Base-by-base conservation (phyloP, 179 eudicot species). In the Patellifolia procumbens region DNA sequence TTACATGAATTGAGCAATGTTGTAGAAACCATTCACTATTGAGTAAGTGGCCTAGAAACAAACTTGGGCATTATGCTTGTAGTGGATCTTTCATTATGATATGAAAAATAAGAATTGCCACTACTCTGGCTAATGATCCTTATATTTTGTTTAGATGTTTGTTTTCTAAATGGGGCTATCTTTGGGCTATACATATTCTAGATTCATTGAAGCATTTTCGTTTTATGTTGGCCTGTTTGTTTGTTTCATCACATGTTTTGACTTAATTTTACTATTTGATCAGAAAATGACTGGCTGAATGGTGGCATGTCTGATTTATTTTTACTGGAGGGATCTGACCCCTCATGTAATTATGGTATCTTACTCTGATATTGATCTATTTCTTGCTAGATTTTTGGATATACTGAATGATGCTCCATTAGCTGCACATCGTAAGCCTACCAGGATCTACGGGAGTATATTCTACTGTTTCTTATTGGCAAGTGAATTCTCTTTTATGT, bases 351-450 rank as follows among this genome's bases (percentile, higher is more conserved):
- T n/a, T 24, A 22, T 53, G 51, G 4, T 43, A 5, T 35, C 16
- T 17, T 26, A 24, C 66, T 32, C 55, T 74, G 22, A 72, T 32
- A 16, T 22, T 67, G 65, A 17, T 74, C 75, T 72, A 53, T 81
- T 79, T 52, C 70, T 29, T 69, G 58, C 28, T 80, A 93, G 98
- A 80, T 95, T 95, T 82, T 89, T 93, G 76, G 99, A 93, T 87
- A 84, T 95, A 86, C 78, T 89, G 73, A 91, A 95, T 56, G 99
- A 95, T 84, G 93, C 98, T 52, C 99, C 99, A 71, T 81, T 95
- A 84, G 96, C 88, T 82, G 92, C 93, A 51, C 97, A 91, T 71
- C 88, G 97, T 75, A 91, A 88, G 88, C 95, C 90, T 61, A 90
- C 97, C 79, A 90, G 86, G 82, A 81, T 93, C 46, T 64, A 87